phyloP scores from a whole-genome alignment of 1,139 yeast species.

The Suhomyces wounanorum region DNA sequence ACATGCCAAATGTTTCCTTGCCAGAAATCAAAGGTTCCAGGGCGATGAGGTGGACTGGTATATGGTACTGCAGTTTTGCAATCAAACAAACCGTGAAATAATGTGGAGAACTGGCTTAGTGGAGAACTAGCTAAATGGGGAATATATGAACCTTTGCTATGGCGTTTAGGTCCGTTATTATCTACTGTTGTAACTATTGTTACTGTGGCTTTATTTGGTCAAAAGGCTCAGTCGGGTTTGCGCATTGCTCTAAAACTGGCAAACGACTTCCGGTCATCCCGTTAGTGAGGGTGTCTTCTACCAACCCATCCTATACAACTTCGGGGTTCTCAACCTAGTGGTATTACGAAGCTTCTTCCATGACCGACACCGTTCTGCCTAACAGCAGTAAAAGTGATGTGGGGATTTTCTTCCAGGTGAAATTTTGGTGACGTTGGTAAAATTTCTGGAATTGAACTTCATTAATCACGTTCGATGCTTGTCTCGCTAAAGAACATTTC shows the following conservation, averaged over 20 bases:
- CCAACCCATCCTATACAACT: too few relatives aligned
- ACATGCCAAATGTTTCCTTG: neutral
- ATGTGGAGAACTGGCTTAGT: neutral
- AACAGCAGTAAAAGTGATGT: too few relatives aligned
- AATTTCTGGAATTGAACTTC: too few relatives aligned
- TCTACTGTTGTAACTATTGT: neutral
- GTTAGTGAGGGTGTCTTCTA: neutral
- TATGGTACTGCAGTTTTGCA: neutral
- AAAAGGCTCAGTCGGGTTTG: neutral
- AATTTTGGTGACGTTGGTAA: too few relatives aligned
- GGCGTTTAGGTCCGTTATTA: neutral
- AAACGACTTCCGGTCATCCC: neutral
- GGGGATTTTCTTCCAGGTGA: too few relatives aligned
- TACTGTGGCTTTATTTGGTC: neutral
- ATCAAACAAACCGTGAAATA: neutral
- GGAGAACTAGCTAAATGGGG: neutral
- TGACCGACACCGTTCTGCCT: neutral
- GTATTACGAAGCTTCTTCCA: neutral
- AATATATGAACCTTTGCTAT: neutral
- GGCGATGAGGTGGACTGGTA: neutral
- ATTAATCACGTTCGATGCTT: too few relatives aligned
- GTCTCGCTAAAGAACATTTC: too few relatives aligned
- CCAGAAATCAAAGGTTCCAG: neutral
- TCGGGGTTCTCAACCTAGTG: neutral
- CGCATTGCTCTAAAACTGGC: neutral